phyloP scores from a whole-genome alignment of 768 basidiomycete species.

The Tricholomella constricta region DNA sequence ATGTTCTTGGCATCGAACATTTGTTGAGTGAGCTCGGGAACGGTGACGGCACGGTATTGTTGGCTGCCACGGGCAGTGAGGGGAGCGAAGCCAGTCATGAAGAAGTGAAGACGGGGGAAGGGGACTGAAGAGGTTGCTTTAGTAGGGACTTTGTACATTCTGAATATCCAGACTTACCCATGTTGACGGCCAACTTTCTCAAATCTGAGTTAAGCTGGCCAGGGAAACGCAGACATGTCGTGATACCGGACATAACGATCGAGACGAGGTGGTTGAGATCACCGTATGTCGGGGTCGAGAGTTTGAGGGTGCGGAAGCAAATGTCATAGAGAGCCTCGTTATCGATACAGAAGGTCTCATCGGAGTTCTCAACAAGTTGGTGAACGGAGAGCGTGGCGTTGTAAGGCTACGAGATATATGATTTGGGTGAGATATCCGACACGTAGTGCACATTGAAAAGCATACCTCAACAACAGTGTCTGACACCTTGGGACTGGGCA shows the following conservation, averaged over 20 bases:
- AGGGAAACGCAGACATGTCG: conserved; percentile 98
- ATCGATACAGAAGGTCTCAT: conserved; percentile 99
- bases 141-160: not conserved
- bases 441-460: conserved; percentile 1
- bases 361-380: conserved; percentile 99
- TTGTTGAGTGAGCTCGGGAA: conserved; percentile 96
- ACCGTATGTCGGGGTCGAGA: conserved; percentile 93
- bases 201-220: conserved; percentile 99
- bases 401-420: conserved; percentile 66
- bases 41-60: conserved; percentile 94
- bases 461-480: conserved; percentile 95
- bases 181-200: conserved; percentile 98
- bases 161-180: conserved; percentile 62
- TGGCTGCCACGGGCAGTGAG: conserved; percentile 93
- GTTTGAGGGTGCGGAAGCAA: conserved; percentile 97
- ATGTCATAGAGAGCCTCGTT: conserved; percentile 99
- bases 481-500: conserved; percentile 95
- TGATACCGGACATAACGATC: conserved; percentile 98
- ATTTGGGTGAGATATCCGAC: not conserved
- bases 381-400: conserved; percentile 98
- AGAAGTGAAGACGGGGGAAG: conserved; percentile 99
- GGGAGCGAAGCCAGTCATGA: conserved; percentile 96
- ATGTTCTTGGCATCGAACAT: conserved; percentile 99
- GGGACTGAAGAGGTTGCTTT: conserved; percentile 59
- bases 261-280: conserved; percentile 98